Evolutionary conservation across 441 rosid genomes (phyloP).

Genomic region (Corymbia citriodora): DNA sequence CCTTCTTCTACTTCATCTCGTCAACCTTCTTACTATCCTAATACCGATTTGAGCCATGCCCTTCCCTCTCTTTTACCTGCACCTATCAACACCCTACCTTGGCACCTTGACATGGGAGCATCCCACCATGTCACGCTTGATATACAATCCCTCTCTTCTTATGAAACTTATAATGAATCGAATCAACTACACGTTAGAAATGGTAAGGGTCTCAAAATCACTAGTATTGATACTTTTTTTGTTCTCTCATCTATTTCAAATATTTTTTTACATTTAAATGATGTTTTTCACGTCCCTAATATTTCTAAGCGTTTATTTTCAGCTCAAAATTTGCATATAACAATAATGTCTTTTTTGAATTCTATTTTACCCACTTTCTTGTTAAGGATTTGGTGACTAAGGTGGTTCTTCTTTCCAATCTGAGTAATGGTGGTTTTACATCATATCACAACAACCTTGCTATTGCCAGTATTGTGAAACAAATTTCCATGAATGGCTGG

Average conservation of each 20-base stretch:
- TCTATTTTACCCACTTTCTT: neutral
- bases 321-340: neutral
- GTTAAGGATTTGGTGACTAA: neutral
- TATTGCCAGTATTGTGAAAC: neutral
- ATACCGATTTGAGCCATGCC: neutral
- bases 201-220: neutral
- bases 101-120: no score
- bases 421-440: neutral
- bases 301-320: neutral
- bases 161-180: neutral
- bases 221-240: neutral
- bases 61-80: neutral
- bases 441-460: neutral
- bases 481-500: neutral
- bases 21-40: neutral
- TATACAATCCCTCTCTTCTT: neutral
- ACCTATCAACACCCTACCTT: neutral
- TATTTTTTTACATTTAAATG: neutral
- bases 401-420: neutral
- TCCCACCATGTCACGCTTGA: neutral
- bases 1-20: neutral
- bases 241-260: neutral
- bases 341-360: no score
- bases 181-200: neutral
- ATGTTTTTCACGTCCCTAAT: neutral